These are phyloP conservation scores for Xylaria sp. DNA, from an alignment of 2,329 filamentous ascomycete genomes.

Conservation along the genomic window DNA sequence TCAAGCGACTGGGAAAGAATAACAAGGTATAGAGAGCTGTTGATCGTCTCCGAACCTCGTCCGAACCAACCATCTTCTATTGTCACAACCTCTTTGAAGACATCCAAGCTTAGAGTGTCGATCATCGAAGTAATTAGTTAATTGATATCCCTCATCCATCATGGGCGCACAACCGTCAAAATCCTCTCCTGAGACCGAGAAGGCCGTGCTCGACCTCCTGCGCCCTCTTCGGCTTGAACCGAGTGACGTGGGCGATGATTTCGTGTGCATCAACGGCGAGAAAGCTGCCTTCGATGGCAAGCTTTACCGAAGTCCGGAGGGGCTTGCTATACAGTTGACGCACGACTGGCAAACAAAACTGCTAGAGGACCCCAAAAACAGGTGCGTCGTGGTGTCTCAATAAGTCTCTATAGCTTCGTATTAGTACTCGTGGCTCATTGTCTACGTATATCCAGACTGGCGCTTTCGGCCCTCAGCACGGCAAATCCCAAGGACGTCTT, in stretches of 20 bases:
- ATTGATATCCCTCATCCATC: conserved; percentile 18
- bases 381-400: conserved; percentile 54
- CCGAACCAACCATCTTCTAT: background rate
- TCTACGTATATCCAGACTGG: conserved; percentile 64
- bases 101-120: background rate
- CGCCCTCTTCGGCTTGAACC: conserved; percentile 60
- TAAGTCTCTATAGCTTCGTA: background rate
- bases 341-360: conserved; percentile 70
- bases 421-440: background rate
- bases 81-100: background rate
- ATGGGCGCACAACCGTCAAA: conserved; percentile 62
- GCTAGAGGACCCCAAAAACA: conserved; percentile 73
- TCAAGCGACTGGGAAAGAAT: background rate
- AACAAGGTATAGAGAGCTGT: background rate
- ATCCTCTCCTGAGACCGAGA: conserved; percentile 52
- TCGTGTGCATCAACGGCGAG: conserved; percentile 62
- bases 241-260: conserved; percentile 55
- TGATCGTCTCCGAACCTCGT: background rate
- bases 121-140: background rate
- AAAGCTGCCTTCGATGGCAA: conserved; percentile 47
- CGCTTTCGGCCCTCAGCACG: conserved; percentile 76
- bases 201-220: conserved; percentile 58
- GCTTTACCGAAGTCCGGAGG: conserved; percentile 53
- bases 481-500: conserved; percentile 75
- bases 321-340: conserved; percentile 63